Conservation (phyloP, 192 early-diverging fungal species). For the Chytriomyces sp. region DNA sequence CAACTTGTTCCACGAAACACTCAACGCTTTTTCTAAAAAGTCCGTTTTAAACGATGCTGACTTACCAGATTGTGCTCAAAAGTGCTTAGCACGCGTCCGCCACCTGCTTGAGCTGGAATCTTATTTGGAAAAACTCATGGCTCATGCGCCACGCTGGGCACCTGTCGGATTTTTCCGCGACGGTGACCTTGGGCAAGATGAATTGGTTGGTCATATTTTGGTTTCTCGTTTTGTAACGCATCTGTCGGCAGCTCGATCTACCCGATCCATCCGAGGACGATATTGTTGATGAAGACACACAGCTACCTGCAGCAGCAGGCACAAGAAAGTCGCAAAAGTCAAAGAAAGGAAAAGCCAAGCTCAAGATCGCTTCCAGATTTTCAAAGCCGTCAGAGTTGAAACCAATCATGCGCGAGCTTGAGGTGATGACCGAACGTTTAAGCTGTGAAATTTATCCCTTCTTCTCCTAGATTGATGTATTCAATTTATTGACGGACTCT, state of each 20-base stretch:
- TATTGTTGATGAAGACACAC: neutral
- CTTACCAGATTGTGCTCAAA: neutral
- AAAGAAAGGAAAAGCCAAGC: conserved; percentile 26
- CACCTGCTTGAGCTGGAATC: conserved; percentile 6
- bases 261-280: conserved; percentile 10
- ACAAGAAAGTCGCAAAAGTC: conserved; percentile 13
- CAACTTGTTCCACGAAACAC: conserved; percentile 18
- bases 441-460: neutral
- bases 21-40: conserved; percentile 19
- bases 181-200: conserved; percentile 10
- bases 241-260: neutral
- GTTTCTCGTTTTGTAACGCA: neutral
- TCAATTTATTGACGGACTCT: conserved; percentile 12
- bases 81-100: neutral
- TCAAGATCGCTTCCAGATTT: conserved; percentile 12
- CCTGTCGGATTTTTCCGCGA: conserved; percentile 23
- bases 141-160: conserved; percentile 7
- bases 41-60: neutral
- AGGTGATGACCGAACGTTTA: conserved; percentile 3
- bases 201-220: neutral
- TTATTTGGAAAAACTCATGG: neutral
- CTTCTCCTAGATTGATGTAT: conserved; percentile 14
- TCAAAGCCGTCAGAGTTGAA: conserved; percentile 3
- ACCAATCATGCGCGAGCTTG: conserved; percentile 14
- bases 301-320: neutral